Evolutionary conservation across 2,329 filamentous ascomycete species (phyloP), one percentile per base, ranked within the genome.

Genomic region (Geosmithia flava): DNA sequence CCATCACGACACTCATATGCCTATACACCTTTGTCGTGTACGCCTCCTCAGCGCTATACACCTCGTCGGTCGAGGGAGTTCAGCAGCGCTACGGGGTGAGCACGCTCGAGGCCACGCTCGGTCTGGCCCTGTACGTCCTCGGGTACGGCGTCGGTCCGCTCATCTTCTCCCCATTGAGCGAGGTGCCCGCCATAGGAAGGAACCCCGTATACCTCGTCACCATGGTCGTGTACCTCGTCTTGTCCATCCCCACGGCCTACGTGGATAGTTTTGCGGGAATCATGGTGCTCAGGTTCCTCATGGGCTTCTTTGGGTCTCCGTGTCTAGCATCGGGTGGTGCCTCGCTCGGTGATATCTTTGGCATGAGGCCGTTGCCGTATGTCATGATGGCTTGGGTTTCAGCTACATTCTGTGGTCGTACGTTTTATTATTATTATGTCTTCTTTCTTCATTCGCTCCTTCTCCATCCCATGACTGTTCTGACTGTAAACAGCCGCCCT

Each of bases 131-230:
- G 50, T 84, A 82, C 56, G 79, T 84, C 1, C 63, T 82, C 0
- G 80, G 77, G 1, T 80, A 80, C 52, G 80, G 81, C 13, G 62
- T 80, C 16, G 82, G 81, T 0, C 81, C 82, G 1, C 62, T 86
- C 23, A 52, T 87, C 20, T 85, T 78, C 63, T 79, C 78, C 0
- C 83, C 83, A 0, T 62, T 87, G 42, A 76, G 71, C 45, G 83
- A 87, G 62, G 76, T 87, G 20, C 80, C 83, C 0, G 58, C 71
- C 44, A 74, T 87, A 46, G 83, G 84, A 2, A 71, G 83, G 7
- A 86, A 81, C 55, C 76, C 78, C 0, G 75, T 83, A 6, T 87
- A 87, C 61, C 74, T 84, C 37, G 59, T 76, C 53, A 82, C 81
- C 10, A 82, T 87, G 66, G 74, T 75, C 50, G 66, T 87, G 27